Evolutionary conservation across 2,329 filamentous ascomycete species (phyloP), one percentile per base, ranked within the genome.

Genomic region (Aspergillus sp.): DNA sequence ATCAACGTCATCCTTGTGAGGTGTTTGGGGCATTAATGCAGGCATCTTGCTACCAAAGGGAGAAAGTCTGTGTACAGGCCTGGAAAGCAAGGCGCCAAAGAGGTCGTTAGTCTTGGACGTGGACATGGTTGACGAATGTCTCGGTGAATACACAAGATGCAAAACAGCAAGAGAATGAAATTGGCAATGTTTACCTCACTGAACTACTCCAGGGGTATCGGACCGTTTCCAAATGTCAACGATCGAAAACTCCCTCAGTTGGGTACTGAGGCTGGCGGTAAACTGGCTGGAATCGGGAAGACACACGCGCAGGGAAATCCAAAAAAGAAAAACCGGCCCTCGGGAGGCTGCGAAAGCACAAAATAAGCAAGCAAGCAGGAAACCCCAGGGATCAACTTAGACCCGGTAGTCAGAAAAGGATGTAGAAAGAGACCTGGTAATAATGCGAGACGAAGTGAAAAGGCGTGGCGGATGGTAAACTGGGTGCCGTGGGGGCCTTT

Each of bases 1-100:
- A 43, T 76, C 73, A 32, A 84, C 69, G 63, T 81, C 78, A 64
- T 81, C 78, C 68, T 77, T 79, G 55, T 74, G 73, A 50, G 76
- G 76, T 46, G 76, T 68, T 43, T 65, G 66, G n/a, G 68, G 65
- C 59, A 68, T 67, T 30, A 63, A 45, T 46, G 63, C 62, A 35
- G 67, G 58, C 67, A 72, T 72, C 41, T 42, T 60, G 54, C 37
- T 53, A 48, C 9, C n/a, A 2, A 10, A 15, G 17, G 10, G 22
- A 22, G 10, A 12, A 39, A 20, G 17, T 39, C 4, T 39, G 17
- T n/a, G 33, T 15, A 10, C 1, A 19, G 10, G 17, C n/a, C 48
- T 50, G 47, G 47, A 17, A 5, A 44, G 5, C 17, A 45, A 19
- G 12, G 41, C 7, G 20, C 39, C 43, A 30, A 41, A 42, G 38